Evolutionary conservation across 306 rosid species (phyloP), one percentile per base, ranked within the genome.

Genomic region (Glycine tomentella): DNA sequence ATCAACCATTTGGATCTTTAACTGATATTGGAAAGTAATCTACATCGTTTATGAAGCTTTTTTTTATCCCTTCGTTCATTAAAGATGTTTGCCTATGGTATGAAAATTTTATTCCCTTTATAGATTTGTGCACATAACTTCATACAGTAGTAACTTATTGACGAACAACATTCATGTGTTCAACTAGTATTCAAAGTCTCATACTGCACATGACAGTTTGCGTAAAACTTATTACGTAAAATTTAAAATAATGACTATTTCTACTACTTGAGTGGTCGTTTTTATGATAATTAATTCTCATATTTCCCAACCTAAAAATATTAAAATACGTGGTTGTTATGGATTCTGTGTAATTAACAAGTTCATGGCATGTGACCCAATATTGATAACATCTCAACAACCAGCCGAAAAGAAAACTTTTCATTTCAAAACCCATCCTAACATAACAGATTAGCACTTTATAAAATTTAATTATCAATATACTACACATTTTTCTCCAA

Each of bases 331-430:
- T 40, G 83, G 82, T 55, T 20, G 84, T 76, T 80, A 58, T 73
- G 78, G 85, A 80, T 76, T 79, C 9, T 78, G 34, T 75, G 77
- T 36, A 66, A 69, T 74, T 48, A 65, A 84, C 66, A 25, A 77
- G 85, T 85, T 87, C 81, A 59, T 56, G 85, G 81, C 87, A 87
- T 84, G 86, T 84, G 87, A 85, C 56, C 82, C 81, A 72, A 86
- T 76, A 72, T 81, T 87, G 84, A 76, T 79, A 84, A 79, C 87
- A 58, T 74, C 86, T 74, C 59, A 87, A 80, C 88, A 44, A 81
- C 85, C 83, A 66, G 6, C 74, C 13, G 5, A 3, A 50, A 52
- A 51, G 40, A 70, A 50, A 40, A 3, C 8, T 63, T 69, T 57
- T 70, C 58, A 69, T 53, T 75, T 69, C 8, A 68, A 45, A 17